Evolutionary conservation across 331 rosid species (phyloP), one percentile per base, ranked within the genome.

Genomic region (Dryas integrifolia): DNA sequence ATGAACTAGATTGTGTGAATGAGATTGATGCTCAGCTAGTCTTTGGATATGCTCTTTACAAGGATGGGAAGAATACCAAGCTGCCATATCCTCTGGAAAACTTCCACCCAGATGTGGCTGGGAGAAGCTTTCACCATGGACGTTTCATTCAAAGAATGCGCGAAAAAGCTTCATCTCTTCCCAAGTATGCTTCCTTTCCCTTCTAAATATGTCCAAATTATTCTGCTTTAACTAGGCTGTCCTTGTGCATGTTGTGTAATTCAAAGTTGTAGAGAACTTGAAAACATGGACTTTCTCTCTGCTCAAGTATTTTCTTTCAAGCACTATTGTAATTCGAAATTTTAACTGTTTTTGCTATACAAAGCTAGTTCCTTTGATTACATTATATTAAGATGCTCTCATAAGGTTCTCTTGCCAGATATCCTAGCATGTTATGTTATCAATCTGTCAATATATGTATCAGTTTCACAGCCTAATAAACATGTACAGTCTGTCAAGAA

Each of bases 21-120:
- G 70, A 60, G 43, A 79, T 79, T 67, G 78, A 79, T 67, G 82
- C 82, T 58, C 82, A 79, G 24, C 58, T 18, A 56, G 74, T 73
- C 18, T 72, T 65, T 38, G 78, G 82, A 72, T 78, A 72, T 45
- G 74, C 67, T 41, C 72, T 78, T 7, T 66, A 26, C 74, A 79
- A 73, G 49, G 79, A 73, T 50, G 82, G 82, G 6, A 79, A 48
- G 52, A 49, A 69, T 51, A 43, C 62, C 35, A 48, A 65, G 41
- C 48, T 66, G 13, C 47, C 79, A 46, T 79, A 72, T 67, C 78
- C 79, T 2, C 44, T 73, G 63, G 73, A 65, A 30, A 73, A 56
- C 12, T 79, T 58, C 45, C 59, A 46, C 50, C 24, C 70, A 5
- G 70, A 79, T 67, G 55, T 79, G 11, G 70, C 72, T 62, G 81